Base-by-base conservation (phyloP, 306 rosid species). In the Pyrus bretschneideri region DNA sequence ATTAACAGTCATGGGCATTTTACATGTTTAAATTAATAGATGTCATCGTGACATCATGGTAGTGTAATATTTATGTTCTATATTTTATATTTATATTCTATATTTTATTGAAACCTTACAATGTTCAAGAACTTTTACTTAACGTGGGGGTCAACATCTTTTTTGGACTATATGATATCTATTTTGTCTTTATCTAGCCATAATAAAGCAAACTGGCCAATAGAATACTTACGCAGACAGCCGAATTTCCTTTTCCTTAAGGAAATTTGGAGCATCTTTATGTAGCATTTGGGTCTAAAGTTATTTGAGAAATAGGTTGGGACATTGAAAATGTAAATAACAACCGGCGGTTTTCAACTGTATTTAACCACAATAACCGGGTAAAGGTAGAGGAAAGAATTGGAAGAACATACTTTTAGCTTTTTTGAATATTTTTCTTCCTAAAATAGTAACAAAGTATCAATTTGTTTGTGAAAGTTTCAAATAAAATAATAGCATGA, bases 361-460 rank as follows among this genome's bases (percentile, higher is more conserved):
- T 84, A 84, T 84, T 19, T 83, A 91, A 88, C 95, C 86, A 82
- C 90, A 83, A 84, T 87, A 91, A 91, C 93, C n/a, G 91, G 81
- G 83, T 84, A 67, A 82, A 83, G 67, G 70, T 62, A 29, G 27
- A 46, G 21, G 17, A 62, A 77, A 71, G 31, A 71, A 80, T 25
- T 65, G 14, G 60, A 84, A 49, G 51, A 72, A 68, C 49, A 70
- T 74, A 5, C 19, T 57, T 44, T 61, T 31, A 4, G 55, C 58
- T 71, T 81, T 30, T 52, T 13, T 11, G 33, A 29, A n/a, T 23
- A 33, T n/a, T 54, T 40, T 54, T 38, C 44, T 60, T 11, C 63
- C 12, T 30, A 71, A 76, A 75, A 72, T n/a, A 69, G 14, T 19
- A 29, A 35, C 10, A 18, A 71, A 52, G 46, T 23, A 44, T 40